phyloP scores from a whole-genome alignment of 306 rosid genomes.

The Biancaea sappan region DNA sequence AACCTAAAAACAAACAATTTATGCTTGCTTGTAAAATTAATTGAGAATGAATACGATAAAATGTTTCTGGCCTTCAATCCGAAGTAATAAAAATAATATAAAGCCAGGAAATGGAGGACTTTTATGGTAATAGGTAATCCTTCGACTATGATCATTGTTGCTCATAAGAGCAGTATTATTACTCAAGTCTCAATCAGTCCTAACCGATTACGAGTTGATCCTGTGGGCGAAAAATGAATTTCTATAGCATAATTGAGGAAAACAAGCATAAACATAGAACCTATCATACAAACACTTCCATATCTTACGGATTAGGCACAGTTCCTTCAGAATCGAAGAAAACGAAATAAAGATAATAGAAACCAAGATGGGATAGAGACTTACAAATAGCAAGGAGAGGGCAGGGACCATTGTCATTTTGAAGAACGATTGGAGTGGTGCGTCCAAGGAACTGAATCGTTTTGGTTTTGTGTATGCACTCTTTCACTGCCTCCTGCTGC shows the following conservation, averaged over 20 bases:
- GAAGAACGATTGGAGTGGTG: conserved; percentile 85
- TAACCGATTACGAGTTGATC: conserved; percentile 4
- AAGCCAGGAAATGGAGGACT: background rate
- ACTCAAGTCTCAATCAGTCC: background rate
- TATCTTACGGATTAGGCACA: conserved; percentile 6
- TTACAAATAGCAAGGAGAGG: conserved; percentile 99
- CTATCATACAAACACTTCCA: conserved; percentile 9
- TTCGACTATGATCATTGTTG: background rate
- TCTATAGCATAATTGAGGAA: background rate
- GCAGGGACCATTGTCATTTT: conserved; percentile 99
- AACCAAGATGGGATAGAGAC: conserved; percentile 38
- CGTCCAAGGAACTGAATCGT: conserved; percentile 88
- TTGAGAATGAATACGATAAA: background rate
- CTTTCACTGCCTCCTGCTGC: conserved; percentile 45
- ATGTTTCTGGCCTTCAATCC: background rate
- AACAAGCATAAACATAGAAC: background rate
- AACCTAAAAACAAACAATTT: background rate
- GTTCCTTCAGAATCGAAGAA: background rate
- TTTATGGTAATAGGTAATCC: background rate
- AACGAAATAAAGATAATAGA: conserved; percentile 28
- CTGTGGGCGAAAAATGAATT: conserved; percentile 11
- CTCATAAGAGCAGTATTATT: background rate
- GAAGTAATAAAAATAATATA: background rate
- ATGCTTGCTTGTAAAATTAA: background rate
- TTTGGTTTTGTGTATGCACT: conserved; percentile 80